Evolutionary conservation across 2,329 filamentous ascomycete species (phyloP).

Genomic region (Lecanicillium sp.): DNA sequence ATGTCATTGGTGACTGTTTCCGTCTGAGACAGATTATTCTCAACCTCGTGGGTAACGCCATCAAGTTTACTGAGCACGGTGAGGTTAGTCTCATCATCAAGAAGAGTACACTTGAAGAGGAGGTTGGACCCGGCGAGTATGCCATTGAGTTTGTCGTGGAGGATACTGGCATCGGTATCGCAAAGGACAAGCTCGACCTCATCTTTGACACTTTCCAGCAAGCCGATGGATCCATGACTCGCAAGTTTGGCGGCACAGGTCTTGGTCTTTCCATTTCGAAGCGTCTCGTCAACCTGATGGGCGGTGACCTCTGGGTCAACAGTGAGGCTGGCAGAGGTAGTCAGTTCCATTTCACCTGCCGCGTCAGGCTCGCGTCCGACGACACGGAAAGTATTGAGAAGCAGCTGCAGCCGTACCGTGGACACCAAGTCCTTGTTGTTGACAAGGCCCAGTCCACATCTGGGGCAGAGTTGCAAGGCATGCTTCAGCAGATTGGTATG

Average conservation of each 20-base stretch:
- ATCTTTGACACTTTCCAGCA: conserved; percentile 99
- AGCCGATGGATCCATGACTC: conserved; percentile 91
- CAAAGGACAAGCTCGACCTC: conserved; percentile 86
- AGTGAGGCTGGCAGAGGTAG: conserved; percentile 87
- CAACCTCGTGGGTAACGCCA: conserved; percentile 94
- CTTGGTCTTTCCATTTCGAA: conserved; percentile 93
- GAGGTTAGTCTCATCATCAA: conserved; percentile 93
- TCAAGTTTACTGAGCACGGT: conserved; percentile 97
- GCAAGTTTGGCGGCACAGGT: conserved; percentile 92
- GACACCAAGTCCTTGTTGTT: conserved; percentile 88
- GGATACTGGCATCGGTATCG: conserved; percentile 95
- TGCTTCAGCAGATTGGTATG: conserved; percentile 72
- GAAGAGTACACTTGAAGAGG: conserved; percentile 52
- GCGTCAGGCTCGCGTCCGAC: conserved; percentile 74
- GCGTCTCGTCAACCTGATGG: conserved; percentile 90
- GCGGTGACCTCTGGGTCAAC: conserved; percentile 91
- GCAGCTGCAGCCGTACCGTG: conserved; percentile 81
- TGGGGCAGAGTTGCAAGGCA: conserved; percentile 65
- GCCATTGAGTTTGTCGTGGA: conserved; percentile 93
- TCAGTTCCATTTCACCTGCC: conserved; percentile 93
- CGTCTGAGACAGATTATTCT: conserved; percentile 92
- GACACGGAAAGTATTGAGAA: conserved; percentile 72
- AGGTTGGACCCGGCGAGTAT: conserved; percentile 65
- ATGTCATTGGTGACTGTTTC: conserved; percentile 94
- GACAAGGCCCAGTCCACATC: conserved; percentile 79